Percentiles rank a stretch among this genome's conserved stretches.
phyloP scores from a whole-genome alignment of 805 yeast genomes.

The Myxozyma mucilagina region DNA sequence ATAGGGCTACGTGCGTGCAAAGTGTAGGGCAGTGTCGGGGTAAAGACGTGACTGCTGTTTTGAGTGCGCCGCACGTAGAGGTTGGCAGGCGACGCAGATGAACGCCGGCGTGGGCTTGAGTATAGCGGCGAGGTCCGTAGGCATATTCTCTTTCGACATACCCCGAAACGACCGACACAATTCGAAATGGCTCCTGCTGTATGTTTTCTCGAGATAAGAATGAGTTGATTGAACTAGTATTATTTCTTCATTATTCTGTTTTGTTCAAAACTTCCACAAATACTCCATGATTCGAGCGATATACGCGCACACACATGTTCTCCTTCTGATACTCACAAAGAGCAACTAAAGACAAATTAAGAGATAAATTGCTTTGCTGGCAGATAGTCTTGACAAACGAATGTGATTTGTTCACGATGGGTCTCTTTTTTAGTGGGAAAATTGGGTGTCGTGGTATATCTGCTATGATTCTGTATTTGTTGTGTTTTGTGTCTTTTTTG shows the following conservation, averaged over 20 bases:
- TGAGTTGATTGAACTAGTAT: neutral
- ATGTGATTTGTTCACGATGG: neutral
- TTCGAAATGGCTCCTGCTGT: slow-evolving; percentile 30
- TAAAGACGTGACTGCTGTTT: slow-evolving; percentile 5
- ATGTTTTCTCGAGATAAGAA: slow-evolving; percentile 11
- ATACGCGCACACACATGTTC: no score
- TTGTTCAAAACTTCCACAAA: no score
- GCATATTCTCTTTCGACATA: neutral
- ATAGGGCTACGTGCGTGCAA: no score
- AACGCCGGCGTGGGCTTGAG: no score
- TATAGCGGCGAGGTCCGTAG: no score
- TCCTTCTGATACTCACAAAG: neutral
- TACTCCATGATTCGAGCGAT: neutral
- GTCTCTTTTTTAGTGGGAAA: neutral
- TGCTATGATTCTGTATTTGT: neutral
- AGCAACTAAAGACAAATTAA: neutral
- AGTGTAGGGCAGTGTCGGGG: neutral
- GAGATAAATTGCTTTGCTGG: slow-evolving; percentile 29
- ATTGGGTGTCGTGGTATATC: neutral
- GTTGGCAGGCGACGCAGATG: neutral
- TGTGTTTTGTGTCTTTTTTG: neutral
- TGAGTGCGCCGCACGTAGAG: slow-evolving; percentile 1
- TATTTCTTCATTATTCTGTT: neutral
- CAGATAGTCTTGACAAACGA: slow-evolving; percentile 9
- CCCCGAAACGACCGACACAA: neutral